Conservation (phyloP, 495 filamentous ascomycete genomes). For the Emericellopsis terricola region DNA sequence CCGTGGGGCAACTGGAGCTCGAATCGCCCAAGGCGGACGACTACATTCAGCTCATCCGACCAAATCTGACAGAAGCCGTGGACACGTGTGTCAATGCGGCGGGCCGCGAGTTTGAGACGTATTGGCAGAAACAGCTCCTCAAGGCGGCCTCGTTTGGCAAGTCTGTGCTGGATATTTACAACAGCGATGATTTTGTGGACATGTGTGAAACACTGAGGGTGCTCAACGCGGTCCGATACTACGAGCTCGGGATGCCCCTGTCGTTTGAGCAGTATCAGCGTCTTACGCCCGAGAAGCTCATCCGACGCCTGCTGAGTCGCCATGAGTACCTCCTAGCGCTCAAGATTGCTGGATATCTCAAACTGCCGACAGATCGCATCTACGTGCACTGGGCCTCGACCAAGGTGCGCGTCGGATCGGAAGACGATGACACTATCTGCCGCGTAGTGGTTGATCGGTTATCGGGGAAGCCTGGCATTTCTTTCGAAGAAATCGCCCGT, state of each 20-base stretch:
- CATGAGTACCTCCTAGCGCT: conserved; percentile 86
- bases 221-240: conserved; percentile 79
- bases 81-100: conserved; percentile 83
- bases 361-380: conserved; percentile 71
- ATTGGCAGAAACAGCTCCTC: conserved; percentile 89
- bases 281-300: conserved; percentile 70
- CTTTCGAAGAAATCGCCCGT: conserved; percentile 83
- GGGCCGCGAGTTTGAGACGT: conserved; percentile 71
- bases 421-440: conserved; percentile 79
- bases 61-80: conserved; percentile 76
- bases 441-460: conserved; percentile 73
- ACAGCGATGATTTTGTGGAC: conserved; percentile 93
- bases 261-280: conserved; percentile 81
- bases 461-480: conserved; percentile 73
- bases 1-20: conserved; percentile 76
- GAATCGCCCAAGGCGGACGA: conserved; percentile 95
- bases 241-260: conserved; percentile 76
- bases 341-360: conserved; percentile 72
- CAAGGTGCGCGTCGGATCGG: conserved; percentile 72
- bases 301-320: conserved; percentile 70
- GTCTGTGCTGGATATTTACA: conserved; percentile 89
- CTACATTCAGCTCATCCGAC: conserved; percentile 81
- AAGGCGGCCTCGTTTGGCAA: conserved; percentile 96
- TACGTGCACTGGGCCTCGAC: conserved; percentile 94
- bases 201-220: conserved; percentile 93